Conservation (phyloP, 129 eudicot genomes). For the Chrysanthemum lavandulifolium region DNA sequence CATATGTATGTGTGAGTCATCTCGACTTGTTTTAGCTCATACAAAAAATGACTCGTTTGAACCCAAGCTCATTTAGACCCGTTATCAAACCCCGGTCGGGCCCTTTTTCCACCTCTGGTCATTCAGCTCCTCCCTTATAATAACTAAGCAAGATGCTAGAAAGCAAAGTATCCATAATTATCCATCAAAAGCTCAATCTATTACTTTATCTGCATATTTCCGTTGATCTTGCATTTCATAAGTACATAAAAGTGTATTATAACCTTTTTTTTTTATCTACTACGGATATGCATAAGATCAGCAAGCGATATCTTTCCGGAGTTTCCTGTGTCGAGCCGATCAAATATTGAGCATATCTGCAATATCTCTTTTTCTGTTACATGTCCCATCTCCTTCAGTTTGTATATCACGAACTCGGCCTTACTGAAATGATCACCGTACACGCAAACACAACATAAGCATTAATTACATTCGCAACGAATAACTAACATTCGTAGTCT, state of each 20-base stretch:
- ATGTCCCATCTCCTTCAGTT: constrained; percentile 84
- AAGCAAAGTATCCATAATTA: constrained; percentile 12
- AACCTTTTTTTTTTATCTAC: constrained; percentile 15
- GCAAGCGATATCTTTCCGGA: constrained; percentile 78
- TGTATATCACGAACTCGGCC: constrained; percentile 79
- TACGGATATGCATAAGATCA: constrained; percentile 59
- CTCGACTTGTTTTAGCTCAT: not conserved
- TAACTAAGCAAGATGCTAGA: not conserved
- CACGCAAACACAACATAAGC: not conserved
- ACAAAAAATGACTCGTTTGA: not conserved
- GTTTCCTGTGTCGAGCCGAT: constrained; percentile 62
- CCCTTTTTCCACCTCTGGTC: not conserved
- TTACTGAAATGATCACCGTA: constrained; percentile 53
- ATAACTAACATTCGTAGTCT: not conserved
- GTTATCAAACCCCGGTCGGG: not conserved
- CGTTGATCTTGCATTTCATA: constrained; percentile 1
- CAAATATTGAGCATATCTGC: constrained; percentile 70
- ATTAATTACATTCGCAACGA: not conserved
- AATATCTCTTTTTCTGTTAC: constrained; percentile 68
- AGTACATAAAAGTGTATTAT: not conserved
- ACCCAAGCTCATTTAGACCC: not conserved
- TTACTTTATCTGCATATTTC: not conserved
- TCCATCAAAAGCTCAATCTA: constrained; percentile 1
- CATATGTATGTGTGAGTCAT: not conserved
- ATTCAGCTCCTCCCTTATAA: not conserved